Base-by-base conservation (phyloP, 257 asterid species). In the Galeopsis tetrahit region DNA sequence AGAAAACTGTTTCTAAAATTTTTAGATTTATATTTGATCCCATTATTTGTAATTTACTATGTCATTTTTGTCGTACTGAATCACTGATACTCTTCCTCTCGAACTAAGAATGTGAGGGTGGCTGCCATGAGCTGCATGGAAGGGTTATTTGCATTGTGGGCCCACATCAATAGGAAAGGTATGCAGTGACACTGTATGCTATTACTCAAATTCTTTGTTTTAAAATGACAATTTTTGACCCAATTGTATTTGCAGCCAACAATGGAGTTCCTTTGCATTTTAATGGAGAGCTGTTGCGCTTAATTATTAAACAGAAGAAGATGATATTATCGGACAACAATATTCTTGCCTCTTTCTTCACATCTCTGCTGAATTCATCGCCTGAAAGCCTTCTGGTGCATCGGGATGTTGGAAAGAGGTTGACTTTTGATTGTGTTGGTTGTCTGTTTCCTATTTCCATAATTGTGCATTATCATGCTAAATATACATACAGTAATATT, bases 121-220 rank as follows among this genome's bases (percentile, higher is more conserved):
- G 91, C 87, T 70, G 92, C 98, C 82, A 95, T 91, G 85, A 82
- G 78, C 82, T 81, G 88, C 81, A 68, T 92, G 71, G 96, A 85
- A 68, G 93, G 78, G 73, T 78, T 95, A 17, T 79, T 53, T 42
- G 63, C 80, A 46, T 56, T 83, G 74, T 84, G 85, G 86, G 74
- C 89, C 42, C 82, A 68, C 7, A 70, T 68, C 66, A 81, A 73
- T 69, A 82, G 75, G 74, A 84, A 78, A 53, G 97, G 98, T 93
- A 82, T 48, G 74, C 46, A 44, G 21, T 68, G 58, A 56, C 21
- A 68, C 62, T 56, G 31, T 44, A 36, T 17, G 13, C 49, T 52
- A 17, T 62, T 51, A 28, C 51, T 10, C 39, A 53, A 36, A 51
- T 46, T 32, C 66, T 68, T 21, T 4, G 17, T 75, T 63, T 65